Evolutionary conservation across 352 stramenopile species (phyloP), one percentile per base, ranked within the genome.

Genomic region (Globisporangium echinulatum): DNA sequence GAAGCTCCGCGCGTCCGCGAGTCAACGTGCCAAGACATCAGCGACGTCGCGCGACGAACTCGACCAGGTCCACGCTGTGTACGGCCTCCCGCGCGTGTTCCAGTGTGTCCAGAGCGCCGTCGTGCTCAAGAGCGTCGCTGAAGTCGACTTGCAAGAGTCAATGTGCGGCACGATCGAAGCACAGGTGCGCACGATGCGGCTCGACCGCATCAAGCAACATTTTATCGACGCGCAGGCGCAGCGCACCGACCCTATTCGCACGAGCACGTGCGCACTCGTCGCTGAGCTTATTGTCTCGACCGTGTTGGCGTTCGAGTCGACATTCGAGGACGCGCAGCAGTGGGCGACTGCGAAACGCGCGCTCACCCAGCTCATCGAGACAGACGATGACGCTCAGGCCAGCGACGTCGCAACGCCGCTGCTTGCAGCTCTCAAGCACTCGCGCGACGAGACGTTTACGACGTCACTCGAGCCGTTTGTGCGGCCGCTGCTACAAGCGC

Each of bases 101-200:
- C 77, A 87, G 53, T 63, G 64, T 8, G 75, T 85, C 9, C 66
- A 87, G 44, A 85, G 72, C 61, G 75, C 71, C 10, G 58, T 86
- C 42, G 64, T 80, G 25, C 59, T 88, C 44, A 84, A 85, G 66
- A 80, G 52, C 15, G 75, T 88, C 33, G 68, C 75, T 4, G 75
- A 88, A 59, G 75, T 88, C 13, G 71, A 88, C 33, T 56, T 88
- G 40, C 69, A 85, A 49, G 70, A 85, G 43, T 88, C 78, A 1
- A 74, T 62, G 57, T 86, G 75, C 44, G 67, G 74, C 37, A 79
- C 74, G 7, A 82, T 79, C 37, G 78, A 88, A 49, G 71, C 72
- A 3, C 69, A 80, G 39, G 69, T 88, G 49, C 78, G 78, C 39
- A 61, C 64, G 40, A 47, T 70, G 55, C 71, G 78, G 1, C 43